Conservation (phyloP, 371 early-diverging fungal species). For the Apophysomyces elegans region DNA sequence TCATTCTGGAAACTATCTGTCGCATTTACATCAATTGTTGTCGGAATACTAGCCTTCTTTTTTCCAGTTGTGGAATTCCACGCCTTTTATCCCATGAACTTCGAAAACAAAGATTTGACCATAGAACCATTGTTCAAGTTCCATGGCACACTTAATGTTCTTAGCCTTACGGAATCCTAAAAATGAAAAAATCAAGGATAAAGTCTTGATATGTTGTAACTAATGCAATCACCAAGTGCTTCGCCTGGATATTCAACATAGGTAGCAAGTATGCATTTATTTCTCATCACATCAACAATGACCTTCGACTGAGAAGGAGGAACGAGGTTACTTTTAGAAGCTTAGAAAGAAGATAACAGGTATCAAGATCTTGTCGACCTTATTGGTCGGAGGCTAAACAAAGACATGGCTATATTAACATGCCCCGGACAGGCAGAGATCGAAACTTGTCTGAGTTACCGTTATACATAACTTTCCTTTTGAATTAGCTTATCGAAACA, state of each 20-base stretch:
- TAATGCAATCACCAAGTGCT: constrained; percentile 55
- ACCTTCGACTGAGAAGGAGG: constrained; percentile 76
- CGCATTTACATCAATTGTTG: no score
- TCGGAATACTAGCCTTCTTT: no score
- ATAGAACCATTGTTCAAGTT: constrained; percentile 57
- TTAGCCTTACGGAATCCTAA: constrained; percentile 48
- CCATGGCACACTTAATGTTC: constrained; percentile 53
- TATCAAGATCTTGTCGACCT: constrained; percentile 60
- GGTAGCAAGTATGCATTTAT: constrained; percentile 64
- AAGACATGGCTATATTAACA: no score
- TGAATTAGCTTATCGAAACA: constrained; percentile 35
- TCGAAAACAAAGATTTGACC: constrained; percentile 54
- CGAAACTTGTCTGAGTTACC: constrained; percentile 13
- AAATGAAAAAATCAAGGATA: not conserved
- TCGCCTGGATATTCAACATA: constrained; percentile 75
- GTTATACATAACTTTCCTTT: constrained; percentile 46
- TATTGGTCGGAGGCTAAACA: constrained; percentile 53
- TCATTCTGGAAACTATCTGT: no score
- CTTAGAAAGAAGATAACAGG: constrained; percentile 81
- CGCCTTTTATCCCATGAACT: constrained; percentile 47
- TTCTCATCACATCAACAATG: constrained; percentile 69
- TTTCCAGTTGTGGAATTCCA: constrained; percentile 37
- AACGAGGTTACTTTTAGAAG: constrained; percentile 73
- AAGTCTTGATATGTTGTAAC: not conserved
- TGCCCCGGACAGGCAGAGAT: no score